Evolutionary conservation across 2,329 filamentous ascomycete species (phyloP).

Genomic region (Sporothrix schenckii): DNA sequence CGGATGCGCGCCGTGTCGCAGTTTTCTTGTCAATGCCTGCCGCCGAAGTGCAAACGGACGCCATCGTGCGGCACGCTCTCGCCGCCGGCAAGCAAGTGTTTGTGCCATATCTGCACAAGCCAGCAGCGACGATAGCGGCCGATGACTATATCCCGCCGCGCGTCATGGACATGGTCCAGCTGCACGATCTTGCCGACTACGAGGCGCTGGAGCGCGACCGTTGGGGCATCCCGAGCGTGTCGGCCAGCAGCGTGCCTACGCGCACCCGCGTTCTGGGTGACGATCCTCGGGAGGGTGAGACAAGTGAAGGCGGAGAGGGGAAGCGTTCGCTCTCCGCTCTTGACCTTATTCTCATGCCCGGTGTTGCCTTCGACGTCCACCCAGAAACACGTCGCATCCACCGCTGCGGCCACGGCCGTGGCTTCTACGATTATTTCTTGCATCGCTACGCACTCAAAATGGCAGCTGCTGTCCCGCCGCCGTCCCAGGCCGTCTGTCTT

Average conservation of each 20-base stretch:
- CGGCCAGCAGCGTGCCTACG: constrained; percentile 62
- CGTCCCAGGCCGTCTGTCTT: constrained; percentile 51
- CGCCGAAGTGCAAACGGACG: constrained; percentile 81
- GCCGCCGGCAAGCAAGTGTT: constrained; percentile 79
- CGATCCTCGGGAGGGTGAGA: constrained; percentile 40
- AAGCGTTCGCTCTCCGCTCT: constrained; percentile 52
- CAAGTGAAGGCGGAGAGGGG: constrained; percentile 8
- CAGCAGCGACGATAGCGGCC: constrained; percentile 44
- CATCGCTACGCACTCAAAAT: constrained; percentile 65
- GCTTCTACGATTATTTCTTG: constrained; percentile 95
- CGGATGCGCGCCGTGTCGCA: constrained; percentile 72
- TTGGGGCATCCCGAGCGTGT: constrained; percentile 94
- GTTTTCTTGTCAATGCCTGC: constrained; percentile 92
- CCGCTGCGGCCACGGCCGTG: constrained; percentile 89
- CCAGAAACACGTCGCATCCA: constrained; percentile 59
- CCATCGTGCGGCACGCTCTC: constrained; percentile 81
- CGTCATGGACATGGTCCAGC: constrained; percentile 93
- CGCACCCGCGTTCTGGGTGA: constrained; percentile 76
- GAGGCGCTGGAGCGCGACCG: constrained; percentile 73
- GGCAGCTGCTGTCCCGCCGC: not conserved
- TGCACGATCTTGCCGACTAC: constrained; percentile 75
- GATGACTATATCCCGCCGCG: constrained; percentile 58
- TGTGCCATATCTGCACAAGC: constrained; percentile 82
- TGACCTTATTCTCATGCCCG: constrained; percentile 88
- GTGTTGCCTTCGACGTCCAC: constrained; percentile 82